Evolutionary conservation across 2,329 filamentous ascomycete genomes (phyloP).

Genomic region (Nemania bipapillata): DNA sequence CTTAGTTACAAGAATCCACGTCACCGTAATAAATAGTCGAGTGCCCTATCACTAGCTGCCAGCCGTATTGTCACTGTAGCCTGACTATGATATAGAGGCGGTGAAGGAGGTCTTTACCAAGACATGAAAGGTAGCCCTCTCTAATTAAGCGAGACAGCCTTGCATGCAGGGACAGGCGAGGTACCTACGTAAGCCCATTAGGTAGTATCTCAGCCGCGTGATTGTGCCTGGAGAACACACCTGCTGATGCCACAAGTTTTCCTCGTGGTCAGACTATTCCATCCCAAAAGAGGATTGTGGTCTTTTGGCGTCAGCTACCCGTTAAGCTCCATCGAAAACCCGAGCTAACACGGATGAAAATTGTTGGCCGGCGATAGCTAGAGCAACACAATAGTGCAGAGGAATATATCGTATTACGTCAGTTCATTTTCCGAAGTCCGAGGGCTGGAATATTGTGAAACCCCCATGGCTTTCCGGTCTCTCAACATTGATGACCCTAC

Average conservation of each 20-base stretch:
- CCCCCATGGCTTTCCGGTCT: background rate
- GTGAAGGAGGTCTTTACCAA: background rate
- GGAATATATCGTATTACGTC: slow-evolving; percentile 1
- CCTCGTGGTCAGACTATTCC: background rate
- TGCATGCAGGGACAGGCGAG: background rate
- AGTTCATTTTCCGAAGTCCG: background rate
- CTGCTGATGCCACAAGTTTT: background rate
- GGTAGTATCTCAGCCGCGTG: background rate
- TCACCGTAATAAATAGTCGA: background rate
- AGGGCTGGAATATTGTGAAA: slow-evolving; percentile 1
- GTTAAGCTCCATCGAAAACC: background rate
- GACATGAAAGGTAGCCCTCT: background rate
- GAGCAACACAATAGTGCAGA: background rate
- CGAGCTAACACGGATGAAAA: background rate
- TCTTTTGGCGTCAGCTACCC: background rate
- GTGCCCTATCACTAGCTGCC: background rate
- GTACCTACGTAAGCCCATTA: background rate
- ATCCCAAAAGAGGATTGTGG: background rate
- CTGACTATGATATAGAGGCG: background rate
- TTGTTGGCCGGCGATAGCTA: background rate
- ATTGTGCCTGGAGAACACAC: background rate
- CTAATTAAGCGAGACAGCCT: background rate
- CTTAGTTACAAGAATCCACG: background rate
- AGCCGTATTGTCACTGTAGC: background rate
- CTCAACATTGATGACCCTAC: background rate